These are phyloP conservation scores for Crithidia sp. DNA, from an alignment of 208 protist genomes.

Conservation along the genomic window DNA sequence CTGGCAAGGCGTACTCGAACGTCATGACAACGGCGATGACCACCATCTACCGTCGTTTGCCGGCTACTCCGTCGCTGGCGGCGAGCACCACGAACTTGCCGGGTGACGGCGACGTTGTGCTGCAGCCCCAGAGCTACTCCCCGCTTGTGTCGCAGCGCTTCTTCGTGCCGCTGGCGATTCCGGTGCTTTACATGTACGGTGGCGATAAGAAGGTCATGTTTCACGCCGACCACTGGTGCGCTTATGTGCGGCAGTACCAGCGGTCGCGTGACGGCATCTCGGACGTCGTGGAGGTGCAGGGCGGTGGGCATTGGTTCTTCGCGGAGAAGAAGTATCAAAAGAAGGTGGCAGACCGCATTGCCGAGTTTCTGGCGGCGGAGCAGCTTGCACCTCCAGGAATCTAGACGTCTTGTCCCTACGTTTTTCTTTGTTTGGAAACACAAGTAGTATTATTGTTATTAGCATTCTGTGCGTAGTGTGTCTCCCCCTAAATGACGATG, in stretches of 20 bases:
- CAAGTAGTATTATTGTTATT: no score
- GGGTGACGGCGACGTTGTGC: conserved; percentile 22
- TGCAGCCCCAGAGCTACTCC: conserved; percentile 25
- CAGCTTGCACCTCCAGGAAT: neutral
- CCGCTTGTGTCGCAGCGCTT: conserved; percentile 60
- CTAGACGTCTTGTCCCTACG: neutral
- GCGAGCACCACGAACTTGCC: conserved; percentile 26
- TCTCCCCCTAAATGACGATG: no score
- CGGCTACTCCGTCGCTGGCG: conserved; percentile 25
- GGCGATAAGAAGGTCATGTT: conserved; percentile 52
- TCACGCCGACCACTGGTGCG: conserved; percentile 66
- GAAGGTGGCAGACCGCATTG: conserved; percentile 52
- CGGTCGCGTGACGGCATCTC: conserved; percentile 65
- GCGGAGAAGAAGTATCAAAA: conserved; percentile 56
- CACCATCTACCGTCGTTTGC: conserved; percentile 34
- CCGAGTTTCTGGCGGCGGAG: conserved; percentile 50
- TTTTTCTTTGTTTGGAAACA: conserved; percentile 7
- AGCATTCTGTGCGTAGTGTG: no score
- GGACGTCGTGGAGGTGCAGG: conserved; percentile 61
- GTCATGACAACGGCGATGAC: conserved; percentile 39
- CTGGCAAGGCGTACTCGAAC: conserved; percentile 22
- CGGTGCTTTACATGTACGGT: conserved; percentile 80
- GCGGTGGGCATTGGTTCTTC: conserved; percentile 85
- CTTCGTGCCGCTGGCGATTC: conserved; percentile 61
- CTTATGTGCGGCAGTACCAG: conserved; percentile 60